phyloP scores from a whole-genome alignment of 1,284 basidiomycete species.

The Ceratobasidium sp. region DNA sequence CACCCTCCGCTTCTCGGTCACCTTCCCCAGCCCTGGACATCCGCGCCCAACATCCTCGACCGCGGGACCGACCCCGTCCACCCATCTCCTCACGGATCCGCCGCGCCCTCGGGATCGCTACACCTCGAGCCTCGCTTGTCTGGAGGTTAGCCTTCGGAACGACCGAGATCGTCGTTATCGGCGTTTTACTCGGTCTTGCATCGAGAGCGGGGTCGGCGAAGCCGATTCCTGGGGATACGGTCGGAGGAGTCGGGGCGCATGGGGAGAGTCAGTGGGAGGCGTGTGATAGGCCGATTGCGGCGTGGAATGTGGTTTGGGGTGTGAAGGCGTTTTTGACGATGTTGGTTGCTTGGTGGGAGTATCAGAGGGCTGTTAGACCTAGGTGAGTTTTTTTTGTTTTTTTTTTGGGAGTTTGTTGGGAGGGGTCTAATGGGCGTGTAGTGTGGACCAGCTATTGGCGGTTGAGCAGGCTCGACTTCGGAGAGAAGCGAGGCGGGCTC shows the following conservation, averaged over 20 bases:
- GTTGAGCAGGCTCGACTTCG: conserved; percentile 16
- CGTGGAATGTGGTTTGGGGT: conserved; percentile 79
- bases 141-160: conserved; percentile 27
- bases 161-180: conserved; percentile 9
- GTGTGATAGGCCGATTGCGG: conserved; percentile 62
- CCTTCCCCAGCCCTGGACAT: not conserved
- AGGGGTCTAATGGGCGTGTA: not conserved
- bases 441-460: conserved; percentile 29
- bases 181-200: conserved; percentile 20
- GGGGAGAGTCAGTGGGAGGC: conserved; percentile 47
- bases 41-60: not conserved
- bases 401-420: not conserved
- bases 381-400: conserved; percentile 25
- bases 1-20: not conserved
- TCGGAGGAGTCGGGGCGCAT: not conserved
- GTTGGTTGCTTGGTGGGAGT: conserved; percentile 63
- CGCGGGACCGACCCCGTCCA: conserved; percentile 17
- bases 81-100: conserved; percentile 33
- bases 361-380: conserved; percentile 29
- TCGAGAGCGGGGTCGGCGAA: conserved; percentile 13
- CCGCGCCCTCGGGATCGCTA: conserved; percentile 16
- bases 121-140: conserved; percentile 19
- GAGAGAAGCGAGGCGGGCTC: not conserved
- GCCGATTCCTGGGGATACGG: conserved; percentile 14
- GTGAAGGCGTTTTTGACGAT: conserved; percentile 68